A percentile compares a stretch with the other conserved stretches of the same genome.
Evolutionary conservation across 352 stramenopile species (phyloP).

Genomic region (Phytopythium ostracodes): DNA sequence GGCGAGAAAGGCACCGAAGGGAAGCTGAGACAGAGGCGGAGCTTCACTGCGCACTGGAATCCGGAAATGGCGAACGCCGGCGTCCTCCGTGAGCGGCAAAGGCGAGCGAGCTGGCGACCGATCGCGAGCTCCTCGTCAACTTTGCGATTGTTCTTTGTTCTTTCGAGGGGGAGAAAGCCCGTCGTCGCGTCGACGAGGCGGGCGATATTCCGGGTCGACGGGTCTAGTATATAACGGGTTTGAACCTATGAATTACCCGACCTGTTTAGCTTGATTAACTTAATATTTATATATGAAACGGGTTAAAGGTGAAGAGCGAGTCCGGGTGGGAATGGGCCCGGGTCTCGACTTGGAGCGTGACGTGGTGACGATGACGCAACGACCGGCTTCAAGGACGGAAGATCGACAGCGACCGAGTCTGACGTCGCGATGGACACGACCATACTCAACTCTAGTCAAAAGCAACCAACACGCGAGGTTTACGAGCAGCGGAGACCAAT

Average conservation of each 20-base stretch:
- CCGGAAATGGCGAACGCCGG: background rate
- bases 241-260: background rate
- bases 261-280: background rate
- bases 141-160: background rate
- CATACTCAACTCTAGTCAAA: slow-evolving; percentile 5
- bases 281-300: background rate
- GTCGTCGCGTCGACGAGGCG: slow-evolving; percentile 3
- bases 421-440: background rate
- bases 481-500: too few species aligned
- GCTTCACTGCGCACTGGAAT: background rate
- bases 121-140: slow-evolving; percentile 1
- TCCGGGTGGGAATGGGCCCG: background rate
- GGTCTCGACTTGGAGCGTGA: background rate
- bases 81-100: background rate
- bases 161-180: background rate
- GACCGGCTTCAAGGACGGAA: slow-evolving; percentile 9
- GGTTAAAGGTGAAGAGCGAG: background rate
- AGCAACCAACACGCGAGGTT: background rate
- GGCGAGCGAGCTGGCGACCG: background rate
- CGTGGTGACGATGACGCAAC: background rate
- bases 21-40: background rate
- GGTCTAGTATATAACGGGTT: background rate
- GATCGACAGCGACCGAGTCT: background rate
- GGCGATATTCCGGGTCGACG: background rate
- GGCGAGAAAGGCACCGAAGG: background rate